Base-by-base conservation (phyloP, 495 filamentous ascomycete species). In the Cairneyella variabilis region DNA sequence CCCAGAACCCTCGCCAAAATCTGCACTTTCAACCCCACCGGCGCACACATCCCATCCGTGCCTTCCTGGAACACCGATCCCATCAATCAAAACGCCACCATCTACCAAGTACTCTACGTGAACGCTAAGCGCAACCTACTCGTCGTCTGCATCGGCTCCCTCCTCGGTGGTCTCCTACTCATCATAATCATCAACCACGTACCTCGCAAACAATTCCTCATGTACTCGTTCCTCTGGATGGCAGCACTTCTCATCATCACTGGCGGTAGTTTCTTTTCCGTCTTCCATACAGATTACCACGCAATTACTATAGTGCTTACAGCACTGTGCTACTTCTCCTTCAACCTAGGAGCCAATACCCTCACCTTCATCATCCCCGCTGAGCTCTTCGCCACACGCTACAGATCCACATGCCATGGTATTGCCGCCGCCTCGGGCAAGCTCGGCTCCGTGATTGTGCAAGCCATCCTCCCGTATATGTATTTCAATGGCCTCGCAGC, bases 291-390 rank as follows among this genome's bases (percentile, higher is more conserved):
- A 23, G 54, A 62, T 61, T 75, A 48, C 63, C 70, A 78, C 37
- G 66, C 71, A 0, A 62, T 71, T 4, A 75, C 74, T 9, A 73
- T 86, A 8, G 66, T 70, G 0, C 58, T 88, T 3, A 84, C 82
- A 52, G 72, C 79, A 22, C 39, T 86, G 17, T 76, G 74, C n/a
- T 77, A 86, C 60, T 60, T 80, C 0, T 56, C 83, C 14, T 86
- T 85, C 66, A 83, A 85, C 57, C 73, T 85, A 39, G 45, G 45
- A 2, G 21, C 34, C 48, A 95, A 95, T 67, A 53, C 50, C 3
- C n/a, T 23, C 25, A 42, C 23, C 5, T 45, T 45, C 23, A 45
- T 45, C 2, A 67, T 11, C 57, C 59, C 14, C 67, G 73, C 20
- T 71, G 73, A 44, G 23, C 3, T 51, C 7, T 51, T 51, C 27